These are phyloP conservation scores for Cucurbita maxima DNA, from an alignment of 306 rosid genomes.

Conservation along the genomic window DNA sequence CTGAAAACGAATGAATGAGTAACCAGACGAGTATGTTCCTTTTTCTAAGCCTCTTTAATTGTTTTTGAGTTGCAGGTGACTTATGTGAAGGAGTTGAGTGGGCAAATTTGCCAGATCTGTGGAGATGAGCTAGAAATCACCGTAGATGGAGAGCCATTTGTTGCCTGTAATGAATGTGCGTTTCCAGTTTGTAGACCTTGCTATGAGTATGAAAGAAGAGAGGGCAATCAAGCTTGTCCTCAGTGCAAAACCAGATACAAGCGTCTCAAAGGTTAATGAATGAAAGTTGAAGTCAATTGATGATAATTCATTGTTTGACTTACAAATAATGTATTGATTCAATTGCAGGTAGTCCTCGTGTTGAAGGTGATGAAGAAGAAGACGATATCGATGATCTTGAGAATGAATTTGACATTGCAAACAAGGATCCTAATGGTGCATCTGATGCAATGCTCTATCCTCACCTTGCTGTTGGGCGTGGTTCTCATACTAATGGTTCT, in stretches of 20 bases:
- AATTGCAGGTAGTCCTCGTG: conserved; percentile 61
- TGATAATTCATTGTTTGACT: not conserved
- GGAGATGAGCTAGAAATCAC: conserved; percentile 79
- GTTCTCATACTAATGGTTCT: conserved; percentile 35
- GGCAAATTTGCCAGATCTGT: conserved; percentile 90
- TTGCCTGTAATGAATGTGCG: conserved; percentile 95
- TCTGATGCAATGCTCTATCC: conserved; percentile 49
- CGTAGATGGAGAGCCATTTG: conserved; percentile 67
- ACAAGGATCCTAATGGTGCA: conserved; percentile 38
- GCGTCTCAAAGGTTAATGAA: conserved; percentile 47
- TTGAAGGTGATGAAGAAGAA: conserved; percentile 86
- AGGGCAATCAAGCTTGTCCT: conserved; percentile 86
- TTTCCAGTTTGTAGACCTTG: conserved; percentile 84
- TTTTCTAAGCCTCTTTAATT: not conserved
- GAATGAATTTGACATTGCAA: conserved; percentile 59
- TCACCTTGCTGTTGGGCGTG: conserved; percentile 40
- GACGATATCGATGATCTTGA: conserved; percentile 78
- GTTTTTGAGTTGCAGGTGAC: conserved; percentile 40
- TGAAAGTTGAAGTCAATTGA: not conserved
- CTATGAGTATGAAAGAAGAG: conserved; percentile 86
- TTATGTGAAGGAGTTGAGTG: conserved; percentile 53
- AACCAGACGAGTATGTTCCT: not conserved
- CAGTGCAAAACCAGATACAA: conserved; percentile 90
- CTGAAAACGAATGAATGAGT: not conserved
- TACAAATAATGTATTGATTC: not conserved